phyloP scores from a whole-genome alignment of 2,329 filamentous ascomycete species.

The Furcasterigmium sp. region DNA sequence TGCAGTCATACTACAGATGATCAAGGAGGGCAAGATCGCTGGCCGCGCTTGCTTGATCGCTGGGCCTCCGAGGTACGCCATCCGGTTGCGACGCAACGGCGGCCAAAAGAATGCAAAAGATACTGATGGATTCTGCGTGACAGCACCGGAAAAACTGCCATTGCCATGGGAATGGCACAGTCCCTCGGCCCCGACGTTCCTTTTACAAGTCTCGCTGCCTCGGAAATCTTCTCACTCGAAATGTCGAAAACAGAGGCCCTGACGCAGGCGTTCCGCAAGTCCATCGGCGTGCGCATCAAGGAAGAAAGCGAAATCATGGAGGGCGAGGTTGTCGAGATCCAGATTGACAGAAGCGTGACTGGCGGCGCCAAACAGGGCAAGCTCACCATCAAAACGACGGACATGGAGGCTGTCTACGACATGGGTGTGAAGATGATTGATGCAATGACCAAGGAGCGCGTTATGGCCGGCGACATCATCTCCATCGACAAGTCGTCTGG shows the following conservation, averaged over 20 bases:
- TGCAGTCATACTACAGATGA: slow-evolving; percentile 96
- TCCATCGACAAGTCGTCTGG: slow-evolving; percentile 98
- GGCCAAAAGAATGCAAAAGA: no score
- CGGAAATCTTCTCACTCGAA: slow-evolving; percentile 96
- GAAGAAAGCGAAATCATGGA: slow-evolving; percentile 99
- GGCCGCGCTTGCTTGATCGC: slow-evolving; percentile 92
- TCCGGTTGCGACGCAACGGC: no score
- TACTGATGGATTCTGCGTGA: no score
- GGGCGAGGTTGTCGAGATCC: slow-evolving; percentile 97
- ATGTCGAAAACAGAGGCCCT: slow-evolving; percentile 99
- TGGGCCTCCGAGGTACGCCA: slow-evolving; percentile 69
- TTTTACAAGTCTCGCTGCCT: slow-evolving; percentile 92
- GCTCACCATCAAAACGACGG: slow-evolving; percentile 97
- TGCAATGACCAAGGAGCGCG: slow-evolving; percentile 97
- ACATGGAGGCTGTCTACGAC: slow-evolving; percentile 99
- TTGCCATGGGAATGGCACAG: slow-evolving; percentile 98
- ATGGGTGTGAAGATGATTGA: slow-evolving; percentile 99
- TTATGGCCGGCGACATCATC: slow-evolving; percentile 97
- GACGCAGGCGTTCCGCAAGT: slow-evolving; percentile 98
- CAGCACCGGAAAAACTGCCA: slow-evolving; percentile 96
- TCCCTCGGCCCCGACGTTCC: slow-evolving; percentile 90
- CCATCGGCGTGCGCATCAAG: slow-evolving; percentile 95
- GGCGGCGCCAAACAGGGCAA: slow-evolving; percentile 98
- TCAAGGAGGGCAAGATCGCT: slow-evolving; percentile 97
- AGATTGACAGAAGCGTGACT: slow-evolving; percentile 94